phyloP scores from a whole-genome alignment of 306 rosid species.

The Luffa acutangula region DNA sequence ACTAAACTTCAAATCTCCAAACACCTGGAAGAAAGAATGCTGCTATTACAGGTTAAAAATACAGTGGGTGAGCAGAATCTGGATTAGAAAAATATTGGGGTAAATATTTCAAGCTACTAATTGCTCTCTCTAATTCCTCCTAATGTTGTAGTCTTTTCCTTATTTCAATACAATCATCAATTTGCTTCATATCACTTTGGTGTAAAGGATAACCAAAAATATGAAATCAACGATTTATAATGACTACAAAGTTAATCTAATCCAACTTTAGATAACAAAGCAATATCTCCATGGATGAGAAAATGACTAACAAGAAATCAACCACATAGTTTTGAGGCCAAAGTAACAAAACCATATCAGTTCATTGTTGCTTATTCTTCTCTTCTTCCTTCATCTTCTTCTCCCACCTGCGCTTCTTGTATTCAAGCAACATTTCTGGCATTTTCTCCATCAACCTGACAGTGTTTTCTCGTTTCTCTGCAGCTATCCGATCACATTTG shows the following conservation, averaged over 20 bases:
- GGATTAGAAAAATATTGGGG: no score
- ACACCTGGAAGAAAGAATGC: neutral
- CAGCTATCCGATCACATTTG: conserved; percentile 64
- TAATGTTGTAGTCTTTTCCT: neutral
- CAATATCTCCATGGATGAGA: neutral
- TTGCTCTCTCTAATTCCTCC: neutral
- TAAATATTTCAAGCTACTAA: no score
- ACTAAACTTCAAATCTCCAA: neutral
- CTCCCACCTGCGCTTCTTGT: conserved; percentile 83
- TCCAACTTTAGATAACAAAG: neutral
- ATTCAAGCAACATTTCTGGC: conserved; percentile 63
- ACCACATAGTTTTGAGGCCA: neutral
- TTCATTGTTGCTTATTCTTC: conserved; percentile 29
- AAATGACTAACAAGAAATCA: neutral
- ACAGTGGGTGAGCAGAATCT: no score
- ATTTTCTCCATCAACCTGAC: conserved; percentile 76
- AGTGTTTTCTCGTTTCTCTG: conserved; percentile 71
- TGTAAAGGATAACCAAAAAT: neutral
- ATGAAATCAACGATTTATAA: neutral
- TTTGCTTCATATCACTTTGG: neutral
- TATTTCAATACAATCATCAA: neutral
- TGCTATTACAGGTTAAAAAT: neutral
- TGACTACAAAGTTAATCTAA: neutral
- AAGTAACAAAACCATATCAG: neutral
- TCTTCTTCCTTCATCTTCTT: conserved; percentile 97